Evolutionary conservation across 176 grass and related monocot species (phyloP).

Genomic region (Puccinellia tenuiflora): DNA sequence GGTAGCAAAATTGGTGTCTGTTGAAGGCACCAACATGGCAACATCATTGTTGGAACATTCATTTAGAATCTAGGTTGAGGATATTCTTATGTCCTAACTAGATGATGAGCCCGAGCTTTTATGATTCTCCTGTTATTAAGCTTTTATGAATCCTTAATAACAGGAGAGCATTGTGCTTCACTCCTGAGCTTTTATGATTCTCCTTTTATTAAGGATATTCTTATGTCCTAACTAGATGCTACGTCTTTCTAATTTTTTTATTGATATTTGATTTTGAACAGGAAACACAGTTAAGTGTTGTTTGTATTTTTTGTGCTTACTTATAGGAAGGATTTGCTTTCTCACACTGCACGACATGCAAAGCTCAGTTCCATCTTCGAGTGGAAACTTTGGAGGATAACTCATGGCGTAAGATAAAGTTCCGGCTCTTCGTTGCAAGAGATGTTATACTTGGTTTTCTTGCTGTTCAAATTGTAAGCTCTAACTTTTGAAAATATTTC

Average conservation of each 20-base stretch:
- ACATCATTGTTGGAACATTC: neutral
- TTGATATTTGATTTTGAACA: neutral
- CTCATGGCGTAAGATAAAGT: slow-evolving; percentile 98
- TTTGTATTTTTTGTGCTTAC: slow-evolving; percentile 2
- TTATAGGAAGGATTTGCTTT: slow-evolving; percentile 93
- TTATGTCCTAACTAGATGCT: neutral
- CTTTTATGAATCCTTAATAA: too few species aligned
- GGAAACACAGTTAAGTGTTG: neutral
- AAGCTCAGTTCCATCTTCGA: slow-evolving; percentile 89
- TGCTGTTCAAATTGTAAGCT: slow-evolving; percentile 84
- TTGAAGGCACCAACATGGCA: neutral
- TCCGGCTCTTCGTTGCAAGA: slow-evolving; percentile 83
- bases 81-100: too few species aligned
- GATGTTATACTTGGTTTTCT: slow-evolving; percentile 94
- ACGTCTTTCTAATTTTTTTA: neutral
- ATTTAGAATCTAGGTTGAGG: slow-evolving; percentile 21
- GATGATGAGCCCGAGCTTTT: too few species aligned
- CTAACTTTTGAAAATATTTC: neutral
- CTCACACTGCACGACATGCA: slow-evolving; percentile 98
- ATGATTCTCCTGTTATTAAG: neutral
- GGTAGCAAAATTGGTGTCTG: slow-evolving; percentile 3
- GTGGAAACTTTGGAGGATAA: slow-evolving; percentile 87
- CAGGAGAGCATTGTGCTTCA: too few species aligned
- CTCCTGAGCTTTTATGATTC: neutral
- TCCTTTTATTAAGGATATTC: neutral